phyloP scores from a whole-genome alignment of 2,329 filamentous ascomycete genomes.

The Penicillium sp. region DNA sequence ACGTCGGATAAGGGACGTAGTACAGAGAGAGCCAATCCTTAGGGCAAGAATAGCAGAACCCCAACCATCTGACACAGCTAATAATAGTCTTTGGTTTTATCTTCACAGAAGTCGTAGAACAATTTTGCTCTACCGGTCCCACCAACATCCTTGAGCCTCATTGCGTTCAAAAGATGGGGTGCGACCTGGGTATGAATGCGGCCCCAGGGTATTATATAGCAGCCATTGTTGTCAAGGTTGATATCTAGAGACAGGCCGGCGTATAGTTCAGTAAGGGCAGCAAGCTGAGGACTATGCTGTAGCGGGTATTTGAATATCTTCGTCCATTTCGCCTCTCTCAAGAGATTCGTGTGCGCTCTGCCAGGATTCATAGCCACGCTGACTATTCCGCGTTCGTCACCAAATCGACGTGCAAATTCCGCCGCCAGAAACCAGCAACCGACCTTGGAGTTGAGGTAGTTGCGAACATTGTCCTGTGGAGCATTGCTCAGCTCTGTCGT shows the following conservation, averaged over 20 bases:
- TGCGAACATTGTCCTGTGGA: conserved; percentile 21
- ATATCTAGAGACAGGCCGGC: conserved; percentile 11
- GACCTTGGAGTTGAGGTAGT: conserved; percentile 44
- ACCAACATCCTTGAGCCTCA: conserved; percentile 8
- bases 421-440: conserved; percentile 36
- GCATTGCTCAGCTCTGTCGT: conserved; percentile 14
- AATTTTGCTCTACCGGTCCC: conserved; percentile 13
- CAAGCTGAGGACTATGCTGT: conserved; percentile 7
- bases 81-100: conserved; percentile 15
- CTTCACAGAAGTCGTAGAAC: conserved; percentile 19
- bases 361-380: conserved; percentile 32
- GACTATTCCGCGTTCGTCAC: conserved; percentile 35
- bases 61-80: not conserved
- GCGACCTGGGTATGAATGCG: conserved; percentile 17
- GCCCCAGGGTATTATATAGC: conserved; percentile 18
- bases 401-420: conserved; percentile 36
- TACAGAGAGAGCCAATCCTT: not conserved
- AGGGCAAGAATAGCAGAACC: conserved; percentile 3
- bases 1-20: not conserved
- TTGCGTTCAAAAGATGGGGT: conserved; percentile 7
- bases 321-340: conserved; percentile 12
- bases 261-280: conserved; percentile 15
- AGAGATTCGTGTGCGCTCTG: conserved; percentile 15
- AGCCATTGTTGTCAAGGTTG: conserved; percentile 17
- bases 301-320: conserved; percentile 13